Evolutionary conservation across 306 rosid species (phyloP).

Genomic region (Luffa acutangula): DNA sequence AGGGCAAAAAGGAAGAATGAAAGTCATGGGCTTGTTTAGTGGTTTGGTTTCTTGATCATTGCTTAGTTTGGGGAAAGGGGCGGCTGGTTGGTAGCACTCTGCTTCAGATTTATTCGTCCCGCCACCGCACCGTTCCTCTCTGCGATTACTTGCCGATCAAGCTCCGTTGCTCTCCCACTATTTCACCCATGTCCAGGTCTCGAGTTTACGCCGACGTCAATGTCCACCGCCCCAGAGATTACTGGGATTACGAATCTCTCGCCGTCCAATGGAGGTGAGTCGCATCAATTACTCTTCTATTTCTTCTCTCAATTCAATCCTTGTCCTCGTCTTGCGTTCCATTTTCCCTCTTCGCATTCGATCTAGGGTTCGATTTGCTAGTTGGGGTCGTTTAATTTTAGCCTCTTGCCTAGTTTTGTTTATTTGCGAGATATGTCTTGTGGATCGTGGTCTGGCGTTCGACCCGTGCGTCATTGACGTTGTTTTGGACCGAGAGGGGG

Average conservation of each 20-base stretch:
- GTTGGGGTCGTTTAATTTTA: not conserved
- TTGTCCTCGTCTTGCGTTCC: not conserved
- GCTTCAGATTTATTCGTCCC: not conserved
- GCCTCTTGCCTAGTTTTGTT: no score
- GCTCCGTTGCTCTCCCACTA: not conserved
- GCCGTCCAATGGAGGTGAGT: slow-evolving; percentile 34
- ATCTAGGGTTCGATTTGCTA: slow-evolving; percentile 1
- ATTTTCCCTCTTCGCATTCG: not conserved
- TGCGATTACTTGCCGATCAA: not conserved
- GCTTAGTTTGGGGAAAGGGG: not conserved
- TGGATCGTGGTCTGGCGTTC: not conserved
- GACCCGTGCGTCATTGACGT: not conserved
- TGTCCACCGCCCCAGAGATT: slow-evolving; percentile 35
- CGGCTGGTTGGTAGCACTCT: not conserved
- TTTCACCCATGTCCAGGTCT: slow-evolving; percentile 28
- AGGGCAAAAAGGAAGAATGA: not conserved
- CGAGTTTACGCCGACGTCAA: slow-evolving; percentile 37
- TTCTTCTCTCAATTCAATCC: not conserved
- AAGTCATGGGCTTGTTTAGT: not conserved
- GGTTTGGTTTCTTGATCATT: not conserved
- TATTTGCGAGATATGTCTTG: not conserved
- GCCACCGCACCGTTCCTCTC: not conserved
- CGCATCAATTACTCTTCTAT: not conserved
- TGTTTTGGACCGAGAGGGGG: not conserved
- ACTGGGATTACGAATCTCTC: slow-evolving; percentile 39